phyloP scores from a whole-genome alignment of 2,329 filamentous ascomycete species.

The Aspergillus phoenicis region DNA sequence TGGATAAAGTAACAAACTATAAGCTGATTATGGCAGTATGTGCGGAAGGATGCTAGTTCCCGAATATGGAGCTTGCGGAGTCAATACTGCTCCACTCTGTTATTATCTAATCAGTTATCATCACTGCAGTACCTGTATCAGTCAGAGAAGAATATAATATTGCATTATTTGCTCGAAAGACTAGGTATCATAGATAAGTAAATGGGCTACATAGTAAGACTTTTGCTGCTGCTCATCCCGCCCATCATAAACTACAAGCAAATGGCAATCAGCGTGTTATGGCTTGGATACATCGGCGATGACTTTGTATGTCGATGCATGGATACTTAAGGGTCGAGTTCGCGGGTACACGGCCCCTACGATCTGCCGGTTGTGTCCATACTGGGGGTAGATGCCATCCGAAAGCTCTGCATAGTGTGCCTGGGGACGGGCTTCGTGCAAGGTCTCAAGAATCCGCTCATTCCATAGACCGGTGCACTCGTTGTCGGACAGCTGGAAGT shows the following conservation, averaged over 20 bases:
- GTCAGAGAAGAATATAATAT: no score
- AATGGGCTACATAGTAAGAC: background rate
- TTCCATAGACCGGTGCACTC: slow-evolving; percentile 73
- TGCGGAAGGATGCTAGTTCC: no score
- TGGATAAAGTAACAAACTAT: no score
- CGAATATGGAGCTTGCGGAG: no score
- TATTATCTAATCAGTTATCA: no score
- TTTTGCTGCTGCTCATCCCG: background rate
- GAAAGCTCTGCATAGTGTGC: slow-evolving; percentile 64
- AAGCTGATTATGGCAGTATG: no score
- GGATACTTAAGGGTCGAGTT: slow-evolving; percentile 43
- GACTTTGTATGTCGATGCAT: slow-evolving; percentile 43
- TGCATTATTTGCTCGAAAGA: no score
- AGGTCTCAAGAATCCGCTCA: slow-evolving; percentile 63
- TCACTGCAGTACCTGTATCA: no score
- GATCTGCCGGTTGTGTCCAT: slow-evolving; percentile 34
- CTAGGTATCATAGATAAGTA: slow-evolving; percentile 1
- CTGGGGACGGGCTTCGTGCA: slow-evolving; percentile 61
- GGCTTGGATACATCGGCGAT: slow-evolving; percentile 43
- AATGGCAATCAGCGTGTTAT: slow-evolving; percentile 24
- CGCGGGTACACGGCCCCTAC: slow-evolving; percentile 42
- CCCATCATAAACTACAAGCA: background rate
- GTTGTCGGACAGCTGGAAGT: slow-evolving; percentile 65
- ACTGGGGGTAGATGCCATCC: slow-evolving; percentile 60
- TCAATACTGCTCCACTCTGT: no score